Evolutionary conservation across 345 rosid species (phyloP).

Genomic region (rapeseed (Brassica napus)): Da-Ae NC_063451.1:41929501-41930000

Average conservation of each 20-base stretch:
- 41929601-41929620: neutral
- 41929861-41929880: too few species aligned
- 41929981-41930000: too few species aligned
- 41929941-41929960: too few species aligned
- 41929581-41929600: neutral
- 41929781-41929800: neutral
- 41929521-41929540: neutral
- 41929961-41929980: too few species aligned
- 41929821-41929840: too few species aligned
- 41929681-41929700: neutral
- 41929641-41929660: neutral
- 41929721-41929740: neutral
- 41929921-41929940: too few species aligned
- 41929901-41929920: too few species aligned
- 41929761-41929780: neutral
- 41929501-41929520: neutral
- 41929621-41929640: neutral
- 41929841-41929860: too few species aligned
- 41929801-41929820: too few species aligned
- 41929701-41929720: constrained; percentile 24
- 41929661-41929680: neutral
- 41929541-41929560: neutral
- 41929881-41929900: too few species aligned
- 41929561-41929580: neutral
- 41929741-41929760: neutral